Conservation (phyloP, 441 rosid species). For the Erysimum pusillum region DNA sequence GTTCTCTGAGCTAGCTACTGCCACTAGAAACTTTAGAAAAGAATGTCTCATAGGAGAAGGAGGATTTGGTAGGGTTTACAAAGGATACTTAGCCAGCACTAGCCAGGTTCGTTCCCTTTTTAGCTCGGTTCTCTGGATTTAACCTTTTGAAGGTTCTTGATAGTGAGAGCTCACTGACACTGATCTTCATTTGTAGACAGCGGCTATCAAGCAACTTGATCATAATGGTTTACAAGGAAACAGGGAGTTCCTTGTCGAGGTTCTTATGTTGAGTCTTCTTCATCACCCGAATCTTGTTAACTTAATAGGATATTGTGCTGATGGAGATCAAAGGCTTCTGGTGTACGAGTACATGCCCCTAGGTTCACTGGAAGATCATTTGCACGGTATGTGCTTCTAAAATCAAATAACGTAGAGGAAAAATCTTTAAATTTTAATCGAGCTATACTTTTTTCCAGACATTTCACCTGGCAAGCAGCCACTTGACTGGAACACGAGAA, state of each 20-base stretch:
- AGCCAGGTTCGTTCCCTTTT: conserved; percentile 54
- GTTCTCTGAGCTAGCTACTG: conserved; percentile 63
- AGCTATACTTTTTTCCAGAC: conserved; percentile 45
- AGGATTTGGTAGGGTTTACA: conserved; percentile 76
- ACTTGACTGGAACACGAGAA: conserved; percentile 69
- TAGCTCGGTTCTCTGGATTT: not conserved
- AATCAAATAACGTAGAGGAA: not conserved
- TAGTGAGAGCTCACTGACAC: conserved; percentile 5
- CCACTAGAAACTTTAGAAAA: conserved; percentile 67
- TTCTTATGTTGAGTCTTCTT: conserved; percentile 65
- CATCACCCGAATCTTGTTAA: conserved; percentile 76
- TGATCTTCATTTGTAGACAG: conserved; percentile 50
- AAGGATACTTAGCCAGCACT: conserved; percentile 60
- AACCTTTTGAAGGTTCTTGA: not conserved
- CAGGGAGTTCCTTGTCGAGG: conserved; percentile 74
- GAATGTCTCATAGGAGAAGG: conserved; percentile 80
- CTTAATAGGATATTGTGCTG: conserved; percentile 66
- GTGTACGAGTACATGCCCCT: conserved; percentile 71
- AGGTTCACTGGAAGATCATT: conserved; percentile 66
- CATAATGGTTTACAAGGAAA: conserved; percentile 67
- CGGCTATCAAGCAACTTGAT: conserved; percentile 74
- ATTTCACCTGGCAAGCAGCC: conserved; percentile 54
- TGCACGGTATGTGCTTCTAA: conserved; percentile 55
- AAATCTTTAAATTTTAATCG: not conserved
- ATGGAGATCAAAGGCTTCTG: conserved; percentile 73